Evolutionary conservation across 306 rosid species (phyloP), one percentile per base, ranked within the genome.

Genomic region (Oxytropis ochrocephala): DNA sequence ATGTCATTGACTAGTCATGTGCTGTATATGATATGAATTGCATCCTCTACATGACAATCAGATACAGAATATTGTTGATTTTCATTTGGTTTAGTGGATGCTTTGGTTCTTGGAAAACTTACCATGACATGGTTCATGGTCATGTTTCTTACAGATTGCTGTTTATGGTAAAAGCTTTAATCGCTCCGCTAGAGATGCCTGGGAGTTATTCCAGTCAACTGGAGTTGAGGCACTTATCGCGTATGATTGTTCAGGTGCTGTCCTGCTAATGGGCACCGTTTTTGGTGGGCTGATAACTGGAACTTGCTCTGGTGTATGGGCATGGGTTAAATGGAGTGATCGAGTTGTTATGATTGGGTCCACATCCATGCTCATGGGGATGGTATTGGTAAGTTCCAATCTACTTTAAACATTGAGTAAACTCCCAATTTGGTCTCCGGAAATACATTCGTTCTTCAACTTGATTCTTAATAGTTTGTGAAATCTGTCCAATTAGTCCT

Each of bases 171-270:
- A 91, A 86, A 82, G 91, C 80, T 95, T 95, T 74, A 91, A 91
- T 72, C 91, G 71, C 72, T 91, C 99, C 2, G 99, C 97, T 3
- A 87, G 97, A 83, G 99, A 95, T 82, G 99, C 99, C 0, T 95
- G 99, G 99, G 97, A 95, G 74, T 77, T 95, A 56, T 88, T 95
- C 75, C 97, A 95, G 81, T 95, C 97, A 69, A 95, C 99, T 1
- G 99, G 99, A 32, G 97, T 95, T 8, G 99, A 95, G 77, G 91
- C 99, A 43, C 96, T 95, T 46, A 75, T 95, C 81, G 99, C 97
- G 33, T 89, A 95, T 69, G 99, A 95, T 84, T 95, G 96, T 76
- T 95, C 99, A 6, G 99, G 99, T 39, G 97, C 99, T 11, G 97
- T 95, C 70, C 88, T 95, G 58, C 85, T 95, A 47, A 95, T 95